phyloP scores from a whole-genome alignment of 139 green algal genomes.

The Zygnema circumcarinatum region DNA sequence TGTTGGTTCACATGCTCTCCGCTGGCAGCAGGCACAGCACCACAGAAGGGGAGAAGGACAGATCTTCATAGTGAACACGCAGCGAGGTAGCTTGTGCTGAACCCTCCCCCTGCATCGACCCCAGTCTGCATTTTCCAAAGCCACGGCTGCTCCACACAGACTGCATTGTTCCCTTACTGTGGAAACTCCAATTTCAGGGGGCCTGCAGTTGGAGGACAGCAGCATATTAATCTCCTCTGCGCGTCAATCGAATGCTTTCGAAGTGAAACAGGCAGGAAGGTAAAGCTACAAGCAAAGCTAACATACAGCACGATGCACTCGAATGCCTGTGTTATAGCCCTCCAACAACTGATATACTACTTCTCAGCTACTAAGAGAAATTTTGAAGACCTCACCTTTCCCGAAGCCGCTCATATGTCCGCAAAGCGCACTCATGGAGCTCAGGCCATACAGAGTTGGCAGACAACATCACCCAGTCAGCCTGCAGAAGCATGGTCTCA shows the following conservation, averaged over 20 bases:
- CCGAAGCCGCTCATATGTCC: too few relatives aligned
- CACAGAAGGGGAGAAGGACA: neutral
- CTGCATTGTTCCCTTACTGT: neutral
- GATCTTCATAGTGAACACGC: neutral
- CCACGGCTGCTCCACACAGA: neutral
- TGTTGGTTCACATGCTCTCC: neutral
- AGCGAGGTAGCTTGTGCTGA: neutral
- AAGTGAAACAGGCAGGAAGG: neutral
- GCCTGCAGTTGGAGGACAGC: neutral
- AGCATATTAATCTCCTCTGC: neutral
- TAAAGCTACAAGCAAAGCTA: neutral
- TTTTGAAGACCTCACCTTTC: too few relatives aligned
- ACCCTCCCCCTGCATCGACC: neutral
- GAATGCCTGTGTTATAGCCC: neutral
- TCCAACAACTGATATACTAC: neutral
- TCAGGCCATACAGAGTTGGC: neutral
- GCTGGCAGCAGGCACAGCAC: neutral
- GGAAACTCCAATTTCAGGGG: too few relatives aligned
- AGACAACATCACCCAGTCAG: neutral
- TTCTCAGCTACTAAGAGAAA: neutral
- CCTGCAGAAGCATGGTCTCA: neutral
- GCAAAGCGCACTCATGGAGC: too few relatives aligned
- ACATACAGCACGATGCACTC: neutral
- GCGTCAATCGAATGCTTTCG: neutral
- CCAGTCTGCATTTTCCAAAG: neutral